A percentile compares a stretch with the other conserved stretches of the same genome.
Conservation (phyloP, 441 rosid species). For the Macaranga tanarius region DNA sequence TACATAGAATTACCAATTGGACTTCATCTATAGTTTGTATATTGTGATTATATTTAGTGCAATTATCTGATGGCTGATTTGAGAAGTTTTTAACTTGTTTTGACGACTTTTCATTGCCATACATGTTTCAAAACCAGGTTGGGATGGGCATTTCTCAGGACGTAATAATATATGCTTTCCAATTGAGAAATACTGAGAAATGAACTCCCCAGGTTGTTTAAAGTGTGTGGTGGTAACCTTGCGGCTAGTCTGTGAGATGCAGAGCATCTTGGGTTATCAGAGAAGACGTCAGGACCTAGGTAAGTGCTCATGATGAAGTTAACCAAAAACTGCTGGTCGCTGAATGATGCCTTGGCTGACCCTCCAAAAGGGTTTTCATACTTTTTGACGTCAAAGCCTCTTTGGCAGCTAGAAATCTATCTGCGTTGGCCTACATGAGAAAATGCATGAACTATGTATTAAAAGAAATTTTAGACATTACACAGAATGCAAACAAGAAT, state of each 20-base stretch:
- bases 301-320: conserved; percentile 57
- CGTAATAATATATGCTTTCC: conserved; percentile 46
- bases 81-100: too few relatives aligned
- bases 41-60: too few relatives aligned
- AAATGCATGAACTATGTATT: not conserved
- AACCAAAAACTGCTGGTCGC: conserved; percentile 54
- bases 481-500: not conserved
- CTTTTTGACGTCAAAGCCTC: conserved; percentile 19
- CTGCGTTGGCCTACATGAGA: not conserved
- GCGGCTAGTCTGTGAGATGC: conserved; percentile 47
- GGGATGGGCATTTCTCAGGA: conserved; percentile 47
- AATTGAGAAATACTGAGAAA: conserved; percentile 47
- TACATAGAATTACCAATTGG: too few relatives aligned
- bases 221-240: conserved; percentile 51
- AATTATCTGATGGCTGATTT: too few relatives aligned
- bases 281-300: conserved; percentile 65
- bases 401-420: not conserved
- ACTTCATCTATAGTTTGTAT: too few relatives aligned
- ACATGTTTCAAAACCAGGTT: conserved; percentile 37
- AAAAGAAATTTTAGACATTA: not conserved
- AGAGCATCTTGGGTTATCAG: conserved; percentile 59
- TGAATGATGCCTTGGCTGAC: conserved; percentile 14
- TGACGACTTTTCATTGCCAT: too few relatives aligned
- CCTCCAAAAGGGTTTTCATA: conserved; percentile 10
- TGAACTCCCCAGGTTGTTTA: conserved; percentile 46